A percentile compares a stretch with the other conserved stretches of the same genome.
phyloP scores from a whole-genome alignment of 495 filamentous ascomycete species.

The Beverwykella pulmonaria region DNA sequence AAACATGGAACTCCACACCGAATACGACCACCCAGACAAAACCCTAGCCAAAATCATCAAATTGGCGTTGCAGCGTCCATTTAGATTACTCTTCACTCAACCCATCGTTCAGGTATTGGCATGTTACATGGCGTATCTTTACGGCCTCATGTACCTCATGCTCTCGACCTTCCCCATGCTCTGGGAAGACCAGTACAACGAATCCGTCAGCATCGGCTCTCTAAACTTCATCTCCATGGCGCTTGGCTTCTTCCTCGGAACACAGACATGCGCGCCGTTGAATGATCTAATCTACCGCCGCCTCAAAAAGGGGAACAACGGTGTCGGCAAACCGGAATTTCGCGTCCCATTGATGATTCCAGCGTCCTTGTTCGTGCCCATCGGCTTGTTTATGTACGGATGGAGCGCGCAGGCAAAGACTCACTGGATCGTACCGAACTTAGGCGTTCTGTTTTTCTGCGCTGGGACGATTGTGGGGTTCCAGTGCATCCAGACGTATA shows the following conservation, averaged over 20 bases:
- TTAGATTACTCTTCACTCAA: slow-evolving; percentile 55
- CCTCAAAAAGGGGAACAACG: slow-evolving; percentile 63
- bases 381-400: slow-evolving; percentile 72
- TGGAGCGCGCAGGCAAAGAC: slow-evolving; percentile 65
- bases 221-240: slow-evolving; percentile 74
- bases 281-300: slow-evolving; percentile 67
- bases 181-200: slow-evolving; percentile 63
- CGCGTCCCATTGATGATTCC: slow-evolving; percentile 66
- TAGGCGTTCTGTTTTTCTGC: slow-evolving; percentile 64
- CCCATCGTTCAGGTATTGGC: slow-evolving; percentile 60
- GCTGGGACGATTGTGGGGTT: slow-evolving; percentile 64
- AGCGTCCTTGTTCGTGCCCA: slow-evolving; percentile 60
- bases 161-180: slow-evolving; percentile 69
- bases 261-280: slow-evolving; percentile 63
- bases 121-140: slow-evolving; percentile 68
- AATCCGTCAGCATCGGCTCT: slow-evolving; percentile 62
- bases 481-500: slow-evolving; percentile 72
- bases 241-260: slow-evolving; percentile 67
- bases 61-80: slow-evolving; percentile 48
- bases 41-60: slow-evolving; percentile 39
- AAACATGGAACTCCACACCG: slow-evolving; percentile 64
- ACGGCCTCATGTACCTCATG: slow-evolving; percentile 73
- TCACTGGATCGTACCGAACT: slow-evolving; percentile 75
- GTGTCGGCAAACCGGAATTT: slow-evolving; percentile 65
- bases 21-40: slow-evolving; percentile 56